Evolutionary conservation across 164 flowering plant species (phyloP).

Genomic region (Tetracentron sinense): DNA sequence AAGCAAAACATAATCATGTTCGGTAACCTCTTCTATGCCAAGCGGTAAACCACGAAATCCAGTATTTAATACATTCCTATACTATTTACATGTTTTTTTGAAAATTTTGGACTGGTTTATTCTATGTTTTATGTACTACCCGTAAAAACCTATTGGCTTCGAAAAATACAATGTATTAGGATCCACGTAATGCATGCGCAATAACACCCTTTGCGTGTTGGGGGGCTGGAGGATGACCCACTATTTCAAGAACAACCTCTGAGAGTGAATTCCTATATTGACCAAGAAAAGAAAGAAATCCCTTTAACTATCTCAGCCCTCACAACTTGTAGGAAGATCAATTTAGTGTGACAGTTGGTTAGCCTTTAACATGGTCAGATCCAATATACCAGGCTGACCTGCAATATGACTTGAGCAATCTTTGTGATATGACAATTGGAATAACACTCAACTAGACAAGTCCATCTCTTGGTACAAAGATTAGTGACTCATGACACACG

Average conservation of each 20-base stretch:
- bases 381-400: not conserved
- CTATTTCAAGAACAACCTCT: slow-evolving; percentile 25
- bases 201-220: slow-evolving; percentile 86
- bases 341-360: not conserved
- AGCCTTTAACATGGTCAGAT: not conserved
- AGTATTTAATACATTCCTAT: not conserved
- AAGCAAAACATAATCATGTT: slow-evolving; percentile 87
- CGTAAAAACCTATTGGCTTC: slow-evolving; percentile 77
- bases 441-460: not conserved
- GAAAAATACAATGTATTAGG: slow-evolving; percentile 89
- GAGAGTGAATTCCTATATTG: not conserved
- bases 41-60: slow-evolving; percentile 94
- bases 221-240: slow-evolving; percentile 93
- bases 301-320: not conserved
- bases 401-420: not conserved
- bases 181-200: slow-evolving; percentile 88
- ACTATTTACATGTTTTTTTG: not conserved
- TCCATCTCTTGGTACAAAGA: not conserved
- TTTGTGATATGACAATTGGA: not conserved
- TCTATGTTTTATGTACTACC: not conserved
- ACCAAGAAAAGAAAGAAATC: not conserved
- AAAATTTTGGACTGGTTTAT: too few species aligned
- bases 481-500: too few species aligned
- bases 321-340: not conserved
- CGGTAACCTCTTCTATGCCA: slow-evolving; percentile 94